Percentiles rank a stretch among this genome's conserved stretches.
Evolutionary conservation across 164 flowering plant genomes (phyloP).

Genomic region (Dillenia turbinata): DNA sequence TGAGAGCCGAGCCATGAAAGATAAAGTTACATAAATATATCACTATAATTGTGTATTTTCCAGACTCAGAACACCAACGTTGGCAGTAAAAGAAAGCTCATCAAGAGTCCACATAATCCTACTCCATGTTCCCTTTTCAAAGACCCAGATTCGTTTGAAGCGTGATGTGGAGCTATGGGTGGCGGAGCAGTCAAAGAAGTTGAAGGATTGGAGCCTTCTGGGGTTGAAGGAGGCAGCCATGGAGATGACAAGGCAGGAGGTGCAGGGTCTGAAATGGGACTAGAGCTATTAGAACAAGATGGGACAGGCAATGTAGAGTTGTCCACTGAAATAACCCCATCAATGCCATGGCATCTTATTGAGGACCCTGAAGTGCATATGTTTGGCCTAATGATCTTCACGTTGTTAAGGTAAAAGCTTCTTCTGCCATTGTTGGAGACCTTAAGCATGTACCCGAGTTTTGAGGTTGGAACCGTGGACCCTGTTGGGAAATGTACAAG

Average conservation of each 20-base stretch:
- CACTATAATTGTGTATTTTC: too few species aligned
- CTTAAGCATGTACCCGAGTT: conserved; percentile 30
- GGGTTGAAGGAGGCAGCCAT: conserved; percentile 10
- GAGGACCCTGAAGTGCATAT: conserved; percentile 55
- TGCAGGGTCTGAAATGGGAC: conserved; percentile 6
- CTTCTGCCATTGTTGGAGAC: conserved; percentile 51
- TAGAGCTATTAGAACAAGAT: conserved; percentile 2
- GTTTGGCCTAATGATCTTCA: conserved; percentile 54
- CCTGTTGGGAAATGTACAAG: conserved; percentile 57
- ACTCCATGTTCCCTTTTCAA: background rate
- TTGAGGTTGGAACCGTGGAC: conserved; percentile 51
- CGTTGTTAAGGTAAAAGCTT: conserved; percentile 53
- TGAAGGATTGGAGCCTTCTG: conserved; percentile 3
- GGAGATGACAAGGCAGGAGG: conserved; percentile 9
- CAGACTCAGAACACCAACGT: background rate
- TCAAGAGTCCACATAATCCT: conserved; percentile 6
- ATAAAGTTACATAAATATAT: too few species aligned
- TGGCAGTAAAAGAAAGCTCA: conserved; percentile 10
- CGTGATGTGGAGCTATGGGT: background rate
- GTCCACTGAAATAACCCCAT: conserved; percentile 34
- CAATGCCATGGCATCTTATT: conserved; percentile 85
- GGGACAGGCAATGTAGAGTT: conserved; percentile 11
- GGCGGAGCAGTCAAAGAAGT: conserved; percentile 12
- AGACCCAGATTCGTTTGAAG: conserved; percentile 14
- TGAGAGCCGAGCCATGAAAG: too few species aligned